These are phyloP conservation scores for Colletotrichum tropicicola DNA, from an alignment of 2,329 filamentous ascomycete genomes.

Conservation along the genomic window DNA sequence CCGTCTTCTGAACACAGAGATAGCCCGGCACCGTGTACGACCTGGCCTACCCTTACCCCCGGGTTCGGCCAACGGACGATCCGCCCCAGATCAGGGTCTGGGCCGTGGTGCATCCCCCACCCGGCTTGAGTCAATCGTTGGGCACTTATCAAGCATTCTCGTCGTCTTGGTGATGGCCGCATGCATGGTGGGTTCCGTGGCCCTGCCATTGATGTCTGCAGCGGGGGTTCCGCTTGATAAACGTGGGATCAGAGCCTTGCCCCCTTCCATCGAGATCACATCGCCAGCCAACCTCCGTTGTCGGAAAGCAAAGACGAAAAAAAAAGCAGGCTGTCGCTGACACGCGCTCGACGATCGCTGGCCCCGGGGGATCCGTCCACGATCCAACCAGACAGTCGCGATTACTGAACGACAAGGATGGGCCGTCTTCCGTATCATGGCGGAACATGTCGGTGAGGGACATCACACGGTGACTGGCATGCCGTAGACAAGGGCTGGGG, in stretches of 20 bases:
- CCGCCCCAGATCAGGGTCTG: not conserved
- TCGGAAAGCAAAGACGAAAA: constrained; percentile 9
- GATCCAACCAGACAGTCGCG: not conserved
- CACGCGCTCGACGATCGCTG: not conserved
- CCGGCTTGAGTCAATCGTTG: not conserved
- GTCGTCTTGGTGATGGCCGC: not conserved
- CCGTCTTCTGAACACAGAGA: not conserved
- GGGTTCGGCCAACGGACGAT: constrained; percentile 1
- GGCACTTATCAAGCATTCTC: constrained; percentile 5
- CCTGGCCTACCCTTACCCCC: not conserved
- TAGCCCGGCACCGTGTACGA: not conserved
- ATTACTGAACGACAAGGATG: not conserved
- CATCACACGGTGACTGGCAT: not conserved
- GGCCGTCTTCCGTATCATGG: not conserved
- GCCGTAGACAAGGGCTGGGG: not conserved
- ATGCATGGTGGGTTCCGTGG: too few relatives aligned
- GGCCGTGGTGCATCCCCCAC: not conserved
- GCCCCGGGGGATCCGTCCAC: not conserved
- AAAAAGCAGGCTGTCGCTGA: not conserved
- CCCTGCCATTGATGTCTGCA: not conserved
- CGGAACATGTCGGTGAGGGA: not conserved
- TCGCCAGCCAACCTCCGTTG: constrained; percentile 9
- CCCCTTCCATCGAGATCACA: not conserved
- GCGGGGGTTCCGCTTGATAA: too few relatives aligned
- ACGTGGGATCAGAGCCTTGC: too few relatives aligned